Evolutionary conservation across 257 asterid species (phyloP).

Genomic region (Nicotiana knightiana): DNA sequence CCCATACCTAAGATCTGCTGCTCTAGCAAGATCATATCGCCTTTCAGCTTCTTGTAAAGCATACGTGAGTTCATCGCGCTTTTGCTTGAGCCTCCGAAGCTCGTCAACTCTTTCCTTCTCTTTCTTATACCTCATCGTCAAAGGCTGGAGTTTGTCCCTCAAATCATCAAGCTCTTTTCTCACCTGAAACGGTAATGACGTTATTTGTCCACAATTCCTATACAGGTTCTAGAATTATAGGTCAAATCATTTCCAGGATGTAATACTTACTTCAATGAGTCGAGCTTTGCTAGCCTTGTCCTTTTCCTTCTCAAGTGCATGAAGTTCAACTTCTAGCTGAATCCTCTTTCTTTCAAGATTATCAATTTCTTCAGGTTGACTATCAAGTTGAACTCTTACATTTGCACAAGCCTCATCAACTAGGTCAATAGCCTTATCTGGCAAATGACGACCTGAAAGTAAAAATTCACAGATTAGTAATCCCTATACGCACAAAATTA

Average conservation of each 20-base stretch:
- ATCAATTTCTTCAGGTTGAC: constrained; percentile 73
- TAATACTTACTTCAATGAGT: constrained; percentile 44
- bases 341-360: constrained; percentile 72
- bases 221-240: neutral
- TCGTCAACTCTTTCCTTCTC: constrained; percentile 85
- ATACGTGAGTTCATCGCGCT: constrained; percentile 58
- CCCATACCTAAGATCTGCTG: constrained; percentile 84
- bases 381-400: constrained; percentile 76
- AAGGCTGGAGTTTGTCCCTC: constrained; percentile 85
- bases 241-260: neutral
- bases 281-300: constrained; percentile 85
- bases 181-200: constrained; percentile 31
- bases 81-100: constrained; percentile 63
- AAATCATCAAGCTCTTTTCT: constrained; percentile 78
- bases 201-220: neutral
- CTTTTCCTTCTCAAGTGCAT: constrained; percentile 76
- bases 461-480: neutral
- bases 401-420: constrained; percentile 79
- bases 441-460: constrained; percentile 53
- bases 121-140: constrained; percentile 68
- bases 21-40: constrained; percentile 86
- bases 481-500: neutral
- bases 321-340: constrained; percentile 65
- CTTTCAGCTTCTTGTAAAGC: constrained; percentile 90
- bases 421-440: constrained; percentile 68